These are phyloP conservation scores for Mycena rebaudengoi DNA, from an alignment of 768 basidiomycete species.

Conservation along the genomic window DNA sequence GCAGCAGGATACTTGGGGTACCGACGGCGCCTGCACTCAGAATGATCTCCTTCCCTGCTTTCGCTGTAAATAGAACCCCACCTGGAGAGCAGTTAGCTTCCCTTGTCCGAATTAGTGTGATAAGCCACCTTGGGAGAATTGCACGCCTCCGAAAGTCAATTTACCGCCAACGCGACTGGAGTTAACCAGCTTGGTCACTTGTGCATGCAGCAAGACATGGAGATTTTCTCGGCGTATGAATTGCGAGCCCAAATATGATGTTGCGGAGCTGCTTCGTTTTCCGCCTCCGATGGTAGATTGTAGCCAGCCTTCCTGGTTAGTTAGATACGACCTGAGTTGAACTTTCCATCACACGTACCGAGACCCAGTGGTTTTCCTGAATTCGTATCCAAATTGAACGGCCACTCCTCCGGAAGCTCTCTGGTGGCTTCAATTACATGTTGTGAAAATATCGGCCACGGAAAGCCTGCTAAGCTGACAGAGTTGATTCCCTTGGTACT, in stretches of 20 bases:
- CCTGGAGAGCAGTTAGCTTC: not conserved
- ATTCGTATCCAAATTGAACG: constrained; percentile 43
- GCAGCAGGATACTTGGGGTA: constrained; percentile 33
- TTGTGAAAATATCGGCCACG: constrained; percentile 28
- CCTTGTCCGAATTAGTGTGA: not conserved
- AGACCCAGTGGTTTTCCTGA: constrained; percentile 39
- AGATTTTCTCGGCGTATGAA: constrained; percentile 22
- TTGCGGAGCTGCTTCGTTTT: constrained; percentile 21
- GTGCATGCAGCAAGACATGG: constrained; percentile 18
- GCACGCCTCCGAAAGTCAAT: constrained; percentile 13
- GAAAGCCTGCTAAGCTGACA: constrained; percentile 34
- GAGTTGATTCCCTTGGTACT: constrained; percentile 31
- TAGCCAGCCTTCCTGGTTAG: constrained; percentile 25
- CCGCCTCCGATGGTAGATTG: no score
- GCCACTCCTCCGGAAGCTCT: constrained; percentile 36
- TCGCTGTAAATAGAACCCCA: not conserved
- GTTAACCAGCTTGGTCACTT: constrained; percentile 5
- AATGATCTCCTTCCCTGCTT: constrained; percentile 6
- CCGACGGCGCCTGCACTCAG: constrained; percentile 35
- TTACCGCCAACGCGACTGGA: not conserved
- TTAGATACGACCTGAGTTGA: constrained; percentile 37
- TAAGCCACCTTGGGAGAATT: not conserved
- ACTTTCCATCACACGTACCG: constrained; percentile 32
- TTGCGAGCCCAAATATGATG: constrained; percentile 26
- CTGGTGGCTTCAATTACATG: constrained; percentile 32